phyloP scores from a whole-genome alignment of 169 alveolate genomes.

The Eimeria falciformis region DNA sequence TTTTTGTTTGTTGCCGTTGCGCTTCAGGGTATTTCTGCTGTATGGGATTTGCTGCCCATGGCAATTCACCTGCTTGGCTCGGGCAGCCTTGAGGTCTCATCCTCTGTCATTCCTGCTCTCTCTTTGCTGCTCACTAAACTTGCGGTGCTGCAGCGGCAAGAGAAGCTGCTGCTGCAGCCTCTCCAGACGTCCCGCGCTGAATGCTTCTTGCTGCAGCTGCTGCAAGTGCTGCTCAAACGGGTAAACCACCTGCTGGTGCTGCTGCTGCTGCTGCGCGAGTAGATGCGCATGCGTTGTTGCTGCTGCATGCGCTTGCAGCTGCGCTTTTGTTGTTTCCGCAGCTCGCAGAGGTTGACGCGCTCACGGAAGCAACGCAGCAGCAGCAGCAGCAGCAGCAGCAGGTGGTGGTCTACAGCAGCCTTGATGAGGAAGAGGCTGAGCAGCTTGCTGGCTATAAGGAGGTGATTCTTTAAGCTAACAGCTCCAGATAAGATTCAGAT shows the following conservation, averaged over 20 bases:
- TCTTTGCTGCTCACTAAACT: conserved; percentile 15
- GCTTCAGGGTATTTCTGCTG: conserved; percentile 54
- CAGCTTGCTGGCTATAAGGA: conserved; percentile 55
- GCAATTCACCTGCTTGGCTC: conserved; percentile 61
- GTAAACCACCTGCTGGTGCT: background rate
- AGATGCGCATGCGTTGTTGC: background rate
- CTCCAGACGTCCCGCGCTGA: conserved; percentile 28
- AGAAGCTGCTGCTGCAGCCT: conserved; percentile 14
- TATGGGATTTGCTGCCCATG: conserved; percentile 55
- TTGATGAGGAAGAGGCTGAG: conserved; percentile 53
- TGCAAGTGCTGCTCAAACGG: conserved; percentile 63
- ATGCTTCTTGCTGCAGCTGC: conserved; percentile 33
- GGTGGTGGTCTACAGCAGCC: conserved; percentile 53
- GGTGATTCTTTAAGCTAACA: background rate
- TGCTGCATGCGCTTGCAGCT: conserved; percentile 4
- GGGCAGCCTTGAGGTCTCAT: conserved; percentile 57
- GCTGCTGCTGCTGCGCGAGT: background rate
- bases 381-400: conserved; percentile 39
- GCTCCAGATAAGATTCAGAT: background rate
- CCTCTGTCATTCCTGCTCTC: conserved; percentile 39
- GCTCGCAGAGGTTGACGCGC: conserved; percentile 65
- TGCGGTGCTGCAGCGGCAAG: conserved; percentile 35
- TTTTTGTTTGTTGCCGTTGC: background rate
- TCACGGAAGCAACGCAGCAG: conserved; percentile 47
- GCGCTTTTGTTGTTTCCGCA: conserved; percentile 36